A percentile compares a stretch with the other conserved stretches of the same genome.
Conservation (phyloP, 148 eudicot genomes). For the Dianthus caryophyllus region DNA sequence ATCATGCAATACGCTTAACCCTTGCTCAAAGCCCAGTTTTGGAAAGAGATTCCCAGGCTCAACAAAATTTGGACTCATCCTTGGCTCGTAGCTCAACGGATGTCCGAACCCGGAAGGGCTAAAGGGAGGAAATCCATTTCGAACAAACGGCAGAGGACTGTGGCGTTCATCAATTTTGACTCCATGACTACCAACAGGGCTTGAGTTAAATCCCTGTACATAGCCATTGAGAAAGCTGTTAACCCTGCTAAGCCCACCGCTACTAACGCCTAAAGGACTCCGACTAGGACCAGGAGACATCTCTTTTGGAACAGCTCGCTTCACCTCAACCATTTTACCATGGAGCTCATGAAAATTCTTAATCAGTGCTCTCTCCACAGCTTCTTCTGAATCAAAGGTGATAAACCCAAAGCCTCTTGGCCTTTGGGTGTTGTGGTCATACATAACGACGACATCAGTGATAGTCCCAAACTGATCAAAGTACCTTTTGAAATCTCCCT, state of each 20-base stretch:
- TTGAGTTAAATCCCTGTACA: slow-evolving; percentile 53
- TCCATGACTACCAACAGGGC: slow-evolving; percentile 56
- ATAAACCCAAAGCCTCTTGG: slow-evolving; percentile 98
- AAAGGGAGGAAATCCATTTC: slow-evolving; percentile 64
- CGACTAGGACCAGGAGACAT: slow-evolving; percentile 71
- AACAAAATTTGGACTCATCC: slow-evolving; percentile 44
- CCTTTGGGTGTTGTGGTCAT: slow-evolving; percentile 97
- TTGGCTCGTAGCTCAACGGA: slow-evolving; percentile 53
- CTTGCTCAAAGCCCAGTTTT: slow-evolving; percentile 53
- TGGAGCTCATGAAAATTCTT: slow-evolving; percentile 88
- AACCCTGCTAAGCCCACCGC: slow-evolving; percentile 51
- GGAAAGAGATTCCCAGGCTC: slow-evolving; percentile 43
- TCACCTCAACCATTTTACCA: slow-evolving; percentile 97
- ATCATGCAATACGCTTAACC: slow-evolving; percentile 35
- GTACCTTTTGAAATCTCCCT: slow-evolving; percentile 78
- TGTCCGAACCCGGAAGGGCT: slow-evolving; percentile 47
- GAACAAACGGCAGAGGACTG: slow-evolving; percentile 53
- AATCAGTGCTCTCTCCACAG: slow-evolving; percentile 71
- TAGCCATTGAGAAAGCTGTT: slow-evolving; percentile 62
- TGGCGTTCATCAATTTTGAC: slow-evolving; percentile 67
- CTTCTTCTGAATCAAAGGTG: slow-evolving; percentile 90
- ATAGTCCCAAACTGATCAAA: slow-evolving; percentile 87
- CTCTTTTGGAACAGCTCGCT: slow-evolving; percentile 95
- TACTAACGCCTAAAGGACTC: slow-evolving; percentile 47
- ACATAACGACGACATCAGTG: slow-evolving; percentile 96